phyloP scores from a whole-genome alignment of 2,329 filamentous ascomycete species.

The Cladophialophora exuberans region DNA sequence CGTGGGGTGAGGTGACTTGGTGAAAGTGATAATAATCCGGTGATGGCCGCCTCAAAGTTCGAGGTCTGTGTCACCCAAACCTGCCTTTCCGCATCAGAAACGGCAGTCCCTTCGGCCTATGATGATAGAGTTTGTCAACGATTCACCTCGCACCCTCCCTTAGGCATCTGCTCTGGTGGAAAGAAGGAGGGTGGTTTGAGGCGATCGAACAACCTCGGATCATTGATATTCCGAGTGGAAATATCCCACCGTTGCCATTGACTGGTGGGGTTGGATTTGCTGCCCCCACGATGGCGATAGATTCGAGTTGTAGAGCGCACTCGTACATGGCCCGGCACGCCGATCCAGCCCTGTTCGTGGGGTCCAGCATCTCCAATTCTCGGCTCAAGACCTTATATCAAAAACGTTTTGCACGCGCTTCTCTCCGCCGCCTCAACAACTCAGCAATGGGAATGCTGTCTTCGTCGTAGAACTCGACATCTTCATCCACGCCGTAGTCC shows the following conservation, averaged over 20 bases:
- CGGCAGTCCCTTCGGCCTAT: too few relatives aligned
- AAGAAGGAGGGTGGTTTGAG: not conserved
- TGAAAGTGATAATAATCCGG: too few relatives aligned
- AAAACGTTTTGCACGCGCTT: slow-evolving; percentile 12
- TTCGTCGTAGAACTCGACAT: slow-evolving; percentile 65
- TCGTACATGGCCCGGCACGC: not conserved
- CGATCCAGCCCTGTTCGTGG: slow-evolving; percentile 1
- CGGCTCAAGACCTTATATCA: slow-evolving; percentile 5
- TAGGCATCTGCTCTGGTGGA: not conserved
- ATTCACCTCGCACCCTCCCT: not conserved
- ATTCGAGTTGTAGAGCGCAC: not conserved
- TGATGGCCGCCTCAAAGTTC: slow-evolving; percentile 1
- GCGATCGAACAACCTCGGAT: too few relatives aligned
- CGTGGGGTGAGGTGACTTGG: slow-evolving; percentile 24
- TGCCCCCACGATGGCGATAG: not conserved
- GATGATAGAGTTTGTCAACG: not conserved
- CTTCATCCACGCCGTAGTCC: slow-evolving; percentile 69
- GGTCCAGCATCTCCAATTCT: slow-evolving; percentile 2
- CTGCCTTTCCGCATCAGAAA: not conserved
- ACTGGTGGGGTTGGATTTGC: not conserved
- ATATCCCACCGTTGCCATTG: not conserved
- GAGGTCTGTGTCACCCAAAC: too few relatives aligned
- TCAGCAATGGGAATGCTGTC: slow-evolving; percentile 63
- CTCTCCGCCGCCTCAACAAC: slow-evolving; percentile 49
- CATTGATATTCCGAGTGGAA: slow-evolving; percentile 2